Evolutionary conservation across 2,329 filamentous ascomycete species (phyloP).

Genomic region (Curvularia sp.): DNA sequence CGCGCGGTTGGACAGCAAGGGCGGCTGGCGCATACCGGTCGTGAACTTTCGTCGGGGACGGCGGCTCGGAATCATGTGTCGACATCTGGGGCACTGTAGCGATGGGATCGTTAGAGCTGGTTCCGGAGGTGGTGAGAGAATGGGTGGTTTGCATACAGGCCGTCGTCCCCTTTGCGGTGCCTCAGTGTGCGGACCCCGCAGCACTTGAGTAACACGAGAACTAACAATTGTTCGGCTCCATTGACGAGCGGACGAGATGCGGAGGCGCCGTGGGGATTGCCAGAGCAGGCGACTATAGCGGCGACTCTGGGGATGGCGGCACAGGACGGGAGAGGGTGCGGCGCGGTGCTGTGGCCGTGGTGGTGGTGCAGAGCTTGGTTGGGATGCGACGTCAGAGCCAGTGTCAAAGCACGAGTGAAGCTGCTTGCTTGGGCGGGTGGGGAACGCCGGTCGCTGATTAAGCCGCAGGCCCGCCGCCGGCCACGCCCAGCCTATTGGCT

Average conservation of each 20-base stretch:
- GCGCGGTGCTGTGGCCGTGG: neutral
- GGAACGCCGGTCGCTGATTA: slow-evolving; percentile 17
- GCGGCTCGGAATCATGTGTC: slow-evolving; percentile 44
- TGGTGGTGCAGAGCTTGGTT: slow-evolving; percentile 18
- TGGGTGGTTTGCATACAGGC: slow-evolving; percentile 39
- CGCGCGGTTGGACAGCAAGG: slow-evolving; percentile 20
- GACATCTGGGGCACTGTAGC: slow-evolving; percentile 47
- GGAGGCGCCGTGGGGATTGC: neutral
- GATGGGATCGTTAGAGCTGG: slow-evolving; percentile 31
- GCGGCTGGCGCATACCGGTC: slow-evolving; percentile 46
- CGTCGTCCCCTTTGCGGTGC: slow-evolving; percentile 49
- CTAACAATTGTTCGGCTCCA: slow-evolving; percentile 53
- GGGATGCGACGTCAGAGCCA: slow-evolving; percentile 25
- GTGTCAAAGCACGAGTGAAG: slow-evolving; percentile 23
- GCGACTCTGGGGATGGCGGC: slow-evolving; percentile 7
- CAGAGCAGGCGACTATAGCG: neutral
- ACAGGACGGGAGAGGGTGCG: slow-evolving; percentile 2
- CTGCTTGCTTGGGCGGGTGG: slow-evolving; percentile 19
- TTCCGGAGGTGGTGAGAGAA: neutral
- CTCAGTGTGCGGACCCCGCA: slow-evolving; percentile 54
- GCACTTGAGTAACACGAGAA: slow-evolving; percentile 51
- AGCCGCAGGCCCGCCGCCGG: slow-evolving; percentile 15
- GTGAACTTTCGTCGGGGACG: slow-evolving; percentile 44
- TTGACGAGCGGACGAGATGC: slow-evolving; percentile 40
- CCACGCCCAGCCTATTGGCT: slow-evolving; percentile 28